phyloP scores from a whole-genome alignment of 495 filamentous ascomycete species.

The Pyronema omphalodes region DNA sequence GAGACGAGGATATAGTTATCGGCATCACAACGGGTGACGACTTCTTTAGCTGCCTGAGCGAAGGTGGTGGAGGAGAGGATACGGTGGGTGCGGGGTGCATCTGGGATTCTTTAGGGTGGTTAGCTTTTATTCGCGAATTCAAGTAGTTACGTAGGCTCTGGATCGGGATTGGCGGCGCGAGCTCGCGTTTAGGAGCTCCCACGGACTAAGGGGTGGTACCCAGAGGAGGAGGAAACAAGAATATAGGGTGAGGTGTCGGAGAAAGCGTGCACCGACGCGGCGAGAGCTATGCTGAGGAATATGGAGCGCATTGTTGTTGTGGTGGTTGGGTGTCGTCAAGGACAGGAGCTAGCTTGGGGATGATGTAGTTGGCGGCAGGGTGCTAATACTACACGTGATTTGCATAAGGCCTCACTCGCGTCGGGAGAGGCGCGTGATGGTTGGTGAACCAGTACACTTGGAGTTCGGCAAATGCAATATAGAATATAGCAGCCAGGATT shows the following conservation, averaged over 20 bases:
- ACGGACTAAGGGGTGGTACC: conserved; percentile 25
- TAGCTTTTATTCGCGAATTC: conserved; percentile 21
- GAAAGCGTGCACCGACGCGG: conserved; percentile 36
- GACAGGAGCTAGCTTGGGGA: no score
- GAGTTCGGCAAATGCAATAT: no score
- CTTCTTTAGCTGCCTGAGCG: conserved; percentile 25
- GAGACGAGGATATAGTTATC: conserved; percentile 63
- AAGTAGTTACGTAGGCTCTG: not conserved
- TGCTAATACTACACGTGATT: no score
- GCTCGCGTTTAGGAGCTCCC: not conserved
- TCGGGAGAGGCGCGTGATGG: no score
- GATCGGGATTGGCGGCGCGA: conserved; percentile 7
- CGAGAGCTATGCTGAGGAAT: not conserved
- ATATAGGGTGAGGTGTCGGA: conserved; percentile 74
- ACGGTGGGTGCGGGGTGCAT: conserved; percentile 9
- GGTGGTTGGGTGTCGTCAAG: no score
- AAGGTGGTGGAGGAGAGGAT: conserved; percentile 31
- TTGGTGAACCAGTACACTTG: no score
- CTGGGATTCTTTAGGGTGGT: conserved; percentile 42
- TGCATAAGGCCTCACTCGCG: no score
- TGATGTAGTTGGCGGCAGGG: no score
- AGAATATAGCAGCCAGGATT: no score
- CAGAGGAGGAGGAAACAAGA: conserved; percentile 64
- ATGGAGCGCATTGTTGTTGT: no score
- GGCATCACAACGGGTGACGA: conserved; percentile 51